Evolutionary conservation across 78 protist genomes (phyloP), one percentile per base, ranked within the genome.

Genomic region (Dictyostelium citrinum): DNA sequence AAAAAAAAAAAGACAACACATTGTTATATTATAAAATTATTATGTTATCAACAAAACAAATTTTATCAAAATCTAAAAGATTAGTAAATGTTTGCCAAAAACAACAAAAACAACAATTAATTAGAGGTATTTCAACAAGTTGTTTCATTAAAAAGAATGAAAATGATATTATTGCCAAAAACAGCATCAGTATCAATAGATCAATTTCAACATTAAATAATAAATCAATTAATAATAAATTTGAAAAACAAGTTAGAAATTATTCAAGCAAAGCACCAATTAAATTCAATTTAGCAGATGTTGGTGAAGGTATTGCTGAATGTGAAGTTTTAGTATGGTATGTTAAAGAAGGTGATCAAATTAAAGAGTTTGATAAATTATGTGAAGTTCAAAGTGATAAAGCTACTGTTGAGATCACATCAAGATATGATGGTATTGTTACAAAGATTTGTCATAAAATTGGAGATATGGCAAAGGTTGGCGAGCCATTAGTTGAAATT

Each of bases 301-400:
- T 98, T 79, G 99, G 98, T 46, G 99, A 97, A 78, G 99, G 99
- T 67, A 98, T 98, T 85, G 97, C 96, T 51, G 98, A 98, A 84
- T 98, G 97, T 43, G 99, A 98, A 79, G 92, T 98, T 6, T 77
- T 98, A 51, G 81, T 92, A 11, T 97, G 98, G 99, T 96, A 83
- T 60, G 95, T 93, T 37, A 96, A 96, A 79, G 97, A 90, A 20
- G 98, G 98, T 43, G 98, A 97, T 80, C 6, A 43, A 16, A 95
- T 98, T 60, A 82, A 84, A 43, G 96, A 98, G 88, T 97, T 96
- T 31, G 99, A 98, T 74, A 41, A 41, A 60, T 24, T 98, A 16
- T 97, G 98, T 84, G 98, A 98, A 80, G 98, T 98, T 20, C 98
- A 97, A 91, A 46, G 83, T 67, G 99, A 98, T 95, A 98, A 98